A percentile compares a stretch with the other conserved stretches of the same genome.
Conservation (phyloP, 2,329 filamentous ascomycete species). For the Arthrobotrys iridis region DNA sequence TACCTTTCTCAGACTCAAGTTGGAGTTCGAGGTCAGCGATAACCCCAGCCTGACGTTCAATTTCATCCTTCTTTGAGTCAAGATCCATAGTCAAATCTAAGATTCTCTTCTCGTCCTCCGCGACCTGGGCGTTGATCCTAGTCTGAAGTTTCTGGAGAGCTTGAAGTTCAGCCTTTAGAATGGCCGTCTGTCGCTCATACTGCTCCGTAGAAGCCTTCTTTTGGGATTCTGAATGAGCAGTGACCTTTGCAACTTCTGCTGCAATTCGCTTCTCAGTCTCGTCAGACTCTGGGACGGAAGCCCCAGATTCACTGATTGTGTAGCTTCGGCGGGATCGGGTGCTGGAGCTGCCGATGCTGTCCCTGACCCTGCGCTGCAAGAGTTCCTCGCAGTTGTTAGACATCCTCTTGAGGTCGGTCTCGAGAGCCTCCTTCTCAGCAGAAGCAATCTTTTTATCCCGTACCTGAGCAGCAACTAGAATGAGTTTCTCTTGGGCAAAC, state of each 20-base stretch:
- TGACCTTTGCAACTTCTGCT: slow-evolving; percentile 45
- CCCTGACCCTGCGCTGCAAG: slow-evolving; percentile 49
- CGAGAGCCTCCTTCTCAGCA: slow-evolving; percentile 50
- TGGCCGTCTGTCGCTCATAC: slow-evolving; percentile 40
- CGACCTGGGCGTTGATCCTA: slow-evolving; percentile 40
- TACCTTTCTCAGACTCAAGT: slow-evolving; percentile 49
- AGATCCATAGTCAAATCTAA: slow-evolving; percentile 35
- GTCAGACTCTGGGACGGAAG: slow-evolving; percentile 19
- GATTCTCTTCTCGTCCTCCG: slow-evolving; percentile 49
- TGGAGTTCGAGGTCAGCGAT: slow-evolving; percentile 52
- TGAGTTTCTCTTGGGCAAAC: slow-evolving; percentile 34
- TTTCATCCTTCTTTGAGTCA: slow-evolving; percentile 35
- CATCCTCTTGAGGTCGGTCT: slow-evolving; percentile 49
- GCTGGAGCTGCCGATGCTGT: slow-evolving; percentile 43
- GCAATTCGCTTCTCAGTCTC: slow-evolving; percentile 49
- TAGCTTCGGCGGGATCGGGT: slow-evolving; percentile 44
- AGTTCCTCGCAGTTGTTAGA: slow-evolving; percentile 53
- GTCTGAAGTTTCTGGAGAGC: slow-evolving; percentile 48
- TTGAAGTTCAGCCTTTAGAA: slow-evolving; percentile 48
- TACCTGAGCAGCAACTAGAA: slow-evolving; percentile 29
- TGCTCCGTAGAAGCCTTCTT: slow-evolving; percentile 43
- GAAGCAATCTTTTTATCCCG: slow-evolving; percentile 47
- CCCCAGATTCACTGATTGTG: slow-evolving; percentile 28
- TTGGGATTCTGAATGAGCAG: slow-evolving; percentile 44
- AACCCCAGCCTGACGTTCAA: slow-evolving; percentile 44